Evolutionary conservation across 139 green algal genomes (phyloP).

Genomic region (Coelastrella sp.): DNA sequence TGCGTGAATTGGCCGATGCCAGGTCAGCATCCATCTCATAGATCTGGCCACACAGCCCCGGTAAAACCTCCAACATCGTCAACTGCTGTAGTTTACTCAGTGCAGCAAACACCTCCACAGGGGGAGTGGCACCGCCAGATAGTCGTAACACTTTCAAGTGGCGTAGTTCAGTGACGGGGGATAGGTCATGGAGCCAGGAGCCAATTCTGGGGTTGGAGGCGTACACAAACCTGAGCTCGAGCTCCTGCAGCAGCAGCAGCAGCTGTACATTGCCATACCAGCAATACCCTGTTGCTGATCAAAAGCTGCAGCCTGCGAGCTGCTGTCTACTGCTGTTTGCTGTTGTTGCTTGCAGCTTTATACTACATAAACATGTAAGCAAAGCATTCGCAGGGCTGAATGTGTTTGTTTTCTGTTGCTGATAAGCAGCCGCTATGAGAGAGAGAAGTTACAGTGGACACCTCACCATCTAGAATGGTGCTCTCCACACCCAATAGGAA

Average conservation of each 20-base stretch:
- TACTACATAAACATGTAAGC: too few relatives aligned
- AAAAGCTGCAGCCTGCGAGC: too few relatives aligned
- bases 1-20: background rate
- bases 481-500: too few relatives aligned
- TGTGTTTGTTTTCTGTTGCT: too few relatives aligned
- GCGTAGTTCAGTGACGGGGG: background rate
- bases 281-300: too few relatives aligned
- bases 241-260: background rate
- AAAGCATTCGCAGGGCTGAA: too few relatives aligned
- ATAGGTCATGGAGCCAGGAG: constrained; percentile 21
- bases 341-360: too few relatives aligned
- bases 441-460: too few relatives aligned
- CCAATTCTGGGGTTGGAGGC: background rate
- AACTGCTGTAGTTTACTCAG: background rate
- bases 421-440: too few relatives aligned
- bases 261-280: too few relatives aligned
- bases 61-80: constrained; percentile 11
- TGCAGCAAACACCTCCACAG: background rate
- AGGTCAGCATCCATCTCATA: background rate
- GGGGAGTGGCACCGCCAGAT: background rate
- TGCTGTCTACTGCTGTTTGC: too few relatives aligned
- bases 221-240: constrained; percentile 31
- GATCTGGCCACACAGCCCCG: constrained; percentile 16
- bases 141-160: background rate
- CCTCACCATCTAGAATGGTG: too few relatives aligned